Evolutionary conservation across 2,329 filamentous ascomycete genomes (phyloP).

Genomic region (Cordyceps cateniannulata): DNA sequence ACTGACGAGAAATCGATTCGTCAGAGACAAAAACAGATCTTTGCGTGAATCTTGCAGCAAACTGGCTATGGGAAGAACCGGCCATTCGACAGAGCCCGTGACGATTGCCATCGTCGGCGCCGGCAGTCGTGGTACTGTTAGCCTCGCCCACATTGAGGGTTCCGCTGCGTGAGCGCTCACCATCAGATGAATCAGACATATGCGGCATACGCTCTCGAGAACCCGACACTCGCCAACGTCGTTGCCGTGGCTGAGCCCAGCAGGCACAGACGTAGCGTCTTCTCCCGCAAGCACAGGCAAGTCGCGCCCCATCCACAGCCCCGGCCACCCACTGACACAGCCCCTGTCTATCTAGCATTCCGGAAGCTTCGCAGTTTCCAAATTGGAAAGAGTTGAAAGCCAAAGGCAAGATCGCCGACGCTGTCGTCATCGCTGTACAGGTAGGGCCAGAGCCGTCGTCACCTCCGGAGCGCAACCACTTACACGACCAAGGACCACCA

Average conservation of each 20-base stretch:
- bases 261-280: slow-evolving; percentile 9
- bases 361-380: slow-evolving; percentile 8
- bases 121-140: slow-evolving; percentile 14
- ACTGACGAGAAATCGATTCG: background rate
- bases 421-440: slow-evolving; percentile 13
- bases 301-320: background rate
- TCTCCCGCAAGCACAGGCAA: slow-evolving; percentile 13
- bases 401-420: slow-evolving; percentile 15
- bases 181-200: slow-evolving; percentile 9
- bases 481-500: slow-evolving; percentile 13
- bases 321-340: background rate
- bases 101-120: slow-evolving; percentile 15
- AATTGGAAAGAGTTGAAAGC: slow-evolving; percentile 14
- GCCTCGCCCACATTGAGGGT: background rate
- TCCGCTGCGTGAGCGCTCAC: background rate
- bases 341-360: background rate
- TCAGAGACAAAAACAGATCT: too few relatives aligned
- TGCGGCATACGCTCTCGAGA: slow-evolving; percentile 13
- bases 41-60: background rate
- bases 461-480: background rate
- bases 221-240: slow-evolving; percentile 14
- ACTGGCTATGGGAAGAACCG: background rate
- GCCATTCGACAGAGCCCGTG: slow-evolving; percentile 1
- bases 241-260: slow-evolving; percentile 15
- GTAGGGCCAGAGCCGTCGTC: background rate